Percentiles rank a stretch among this genome's conserved stretches.
These are phyloP conservation scores for Calocybe cyanea DNA, from an alignment of 768 basidiomycete species.

Conservation along the genomic window DNA sequence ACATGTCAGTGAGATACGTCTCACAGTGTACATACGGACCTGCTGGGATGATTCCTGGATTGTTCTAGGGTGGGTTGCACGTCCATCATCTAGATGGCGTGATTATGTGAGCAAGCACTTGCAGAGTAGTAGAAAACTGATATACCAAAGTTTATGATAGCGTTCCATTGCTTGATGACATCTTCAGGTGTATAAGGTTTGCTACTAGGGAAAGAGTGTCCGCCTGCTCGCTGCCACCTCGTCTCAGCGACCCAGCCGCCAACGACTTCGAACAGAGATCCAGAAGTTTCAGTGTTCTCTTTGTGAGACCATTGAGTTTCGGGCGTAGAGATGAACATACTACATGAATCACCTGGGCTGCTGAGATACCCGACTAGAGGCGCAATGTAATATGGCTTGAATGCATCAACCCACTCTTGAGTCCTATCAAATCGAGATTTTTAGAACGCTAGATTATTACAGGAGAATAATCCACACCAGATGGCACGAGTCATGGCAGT, in stretches of 20 bases:
- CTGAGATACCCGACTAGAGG: constrained; percentile 90
- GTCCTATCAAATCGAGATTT: constrained; percentile 39
- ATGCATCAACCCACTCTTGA: constrained; percentile 82
- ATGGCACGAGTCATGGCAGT: constrained; percentile 92
- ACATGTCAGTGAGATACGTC: constrained; percentile 1
- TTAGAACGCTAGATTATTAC: constrained; percentile 1
- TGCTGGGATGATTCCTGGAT: constrained; percentile 76
- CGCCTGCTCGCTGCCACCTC: constrained; percentile 89
- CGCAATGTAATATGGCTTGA: constrained; percentile 93
- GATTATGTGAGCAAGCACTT: constrained; percentile 4
- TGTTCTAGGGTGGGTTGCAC: constrained; percentile 76
- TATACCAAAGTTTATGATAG: constrained; percentile 82
- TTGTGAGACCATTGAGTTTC: background rate
- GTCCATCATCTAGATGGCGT: constrained; percentile 66
- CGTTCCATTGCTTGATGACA: constrained; percentile 72
- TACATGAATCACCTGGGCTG: constrained; percentile 51
- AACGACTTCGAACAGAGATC: constrained; percentile 77
- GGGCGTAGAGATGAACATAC: background rate
- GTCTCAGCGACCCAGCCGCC: constrained; percentile 93
- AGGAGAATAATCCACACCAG: constrained; percentile 41
- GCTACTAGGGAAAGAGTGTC: constrained; percentile 83
- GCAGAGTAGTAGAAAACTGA: constrained; percentile 3
- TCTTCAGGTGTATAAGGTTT: constrained; percentile 76
- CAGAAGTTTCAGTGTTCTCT: constrained; percentile 73
- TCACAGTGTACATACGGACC: constrained; percentile 28